Conservation (phyloP, 2,329 filamentous ascomycete species). For the Graphilbum sp. region DNA sequence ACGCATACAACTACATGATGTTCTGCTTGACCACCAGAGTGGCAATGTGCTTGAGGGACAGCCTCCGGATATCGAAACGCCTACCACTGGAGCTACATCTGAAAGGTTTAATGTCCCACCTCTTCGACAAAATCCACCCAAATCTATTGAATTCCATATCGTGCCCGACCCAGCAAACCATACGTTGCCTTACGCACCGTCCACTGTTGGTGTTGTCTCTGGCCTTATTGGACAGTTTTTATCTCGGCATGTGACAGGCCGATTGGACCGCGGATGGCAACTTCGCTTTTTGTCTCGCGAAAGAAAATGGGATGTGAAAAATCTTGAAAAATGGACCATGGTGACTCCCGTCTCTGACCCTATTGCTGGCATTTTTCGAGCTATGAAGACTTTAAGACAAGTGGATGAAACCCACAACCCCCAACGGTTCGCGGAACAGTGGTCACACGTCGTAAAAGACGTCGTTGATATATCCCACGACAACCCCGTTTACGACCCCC, state of each 20-base stretch:
- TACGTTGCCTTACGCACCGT: constrained; percentile 65
- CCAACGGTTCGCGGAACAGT: constrained; percentile 49
- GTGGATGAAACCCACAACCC: constrained; percentile 75
- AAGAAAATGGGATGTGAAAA: constrained; percentile 97
- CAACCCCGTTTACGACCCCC: constrained; percentile 73
- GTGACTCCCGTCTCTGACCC: constrained; percentile 61
- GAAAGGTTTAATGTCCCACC: constrained; percentile 23
- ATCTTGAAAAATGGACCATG: constrained; percentile 77
- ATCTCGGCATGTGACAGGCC: constrained; percentile 53
- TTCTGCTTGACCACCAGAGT: no score
- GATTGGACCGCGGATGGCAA: constrained; percentile 78
- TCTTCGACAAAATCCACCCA: constrained; percentile 30
- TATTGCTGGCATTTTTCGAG: constrained; percentile 67
- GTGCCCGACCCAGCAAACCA: constrained; percentile 69
- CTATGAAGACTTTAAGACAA: constrained; percentile 85
- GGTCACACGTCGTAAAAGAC: constrained; percentile 51
- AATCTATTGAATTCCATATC: constrained; percentile 49
- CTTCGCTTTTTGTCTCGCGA: constrained; percentile 74
- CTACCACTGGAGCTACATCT: constrained; percentile 26
- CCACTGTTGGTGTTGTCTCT: constrained; percentile 58
- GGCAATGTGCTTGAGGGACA: no score
- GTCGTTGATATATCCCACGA: constrained; percentile 88
- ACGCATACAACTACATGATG: no score
- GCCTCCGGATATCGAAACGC: constrained; percentile 20
- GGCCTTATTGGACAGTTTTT: constrained; percentile 76